These are phyloP conservation scores for Amniculicola lignicola DNA, from an alignment of 495 filamentous ascomycete species.

Conservation along the genomic window DNA sequence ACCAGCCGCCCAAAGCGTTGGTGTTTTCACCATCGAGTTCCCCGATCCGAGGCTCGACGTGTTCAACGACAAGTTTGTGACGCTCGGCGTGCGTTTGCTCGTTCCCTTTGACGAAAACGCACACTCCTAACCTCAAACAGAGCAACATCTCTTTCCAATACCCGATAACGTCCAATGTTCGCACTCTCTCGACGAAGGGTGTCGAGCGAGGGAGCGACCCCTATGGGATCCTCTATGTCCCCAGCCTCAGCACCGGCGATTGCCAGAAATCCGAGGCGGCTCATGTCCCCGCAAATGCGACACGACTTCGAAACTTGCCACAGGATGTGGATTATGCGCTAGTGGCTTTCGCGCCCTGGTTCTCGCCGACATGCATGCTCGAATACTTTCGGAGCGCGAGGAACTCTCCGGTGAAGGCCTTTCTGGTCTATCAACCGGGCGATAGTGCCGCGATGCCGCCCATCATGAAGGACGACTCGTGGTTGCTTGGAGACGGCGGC, in stretches of 20 bases:
- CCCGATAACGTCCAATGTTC: slow-evolving; percentile 58
- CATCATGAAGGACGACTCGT: slow-evolving; percentile 52
- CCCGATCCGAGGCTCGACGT: slow-evolving; percentile 34
- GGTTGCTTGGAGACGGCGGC: slow-evolving; percentile 63
- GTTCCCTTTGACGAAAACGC: neutral
- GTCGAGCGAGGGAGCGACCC: slow-evolving; percentile 55
- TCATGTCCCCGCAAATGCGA: slow-evolving; percentile 71
- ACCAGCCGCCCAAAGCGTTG: slow-evolving; percentile 31
- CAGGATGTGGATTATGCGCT: slow-evolving; percentile 47
- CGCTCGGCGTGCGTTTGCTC: slow-evolving; percentile 18
- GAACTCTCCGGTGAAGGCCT: slow-evolving; percentile 54
- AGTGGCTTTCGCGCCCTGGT: slow-evolving; percentile 90
- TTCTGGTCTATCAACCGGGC: slow-evolving; percentile 72
- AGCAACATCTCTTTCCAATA: slow-evolving; percentile 63
- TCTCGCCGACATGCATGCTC: slow-evolving; percentile 63
- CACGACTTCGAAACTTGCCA: slow-evolving; percentile 65
- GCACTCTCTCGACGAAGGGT: slow-evolving; percentile 62
- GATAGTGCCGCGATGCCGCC: slow-evolving; percentile 61
- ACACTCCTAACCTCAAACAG: slow-evolving; percentile 40
- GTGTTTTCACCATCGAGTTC: slow-evolving; percentile 37
- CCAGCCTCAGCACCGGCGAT: slow-evolving; percentile 55
- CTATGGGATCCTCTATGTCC: slow-evolving; percentile 78
- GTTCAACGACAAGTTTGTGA: slow-evolving; percentile 21
- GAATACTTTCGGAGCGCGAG: slow-evolving; percentile 65
- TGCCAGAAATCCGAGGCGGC: slow-evolving; percentile 58